Evolutionary conservation across 169 alveolate species (phyloP).

Genomic region (Eimeria sp.): DNA sequence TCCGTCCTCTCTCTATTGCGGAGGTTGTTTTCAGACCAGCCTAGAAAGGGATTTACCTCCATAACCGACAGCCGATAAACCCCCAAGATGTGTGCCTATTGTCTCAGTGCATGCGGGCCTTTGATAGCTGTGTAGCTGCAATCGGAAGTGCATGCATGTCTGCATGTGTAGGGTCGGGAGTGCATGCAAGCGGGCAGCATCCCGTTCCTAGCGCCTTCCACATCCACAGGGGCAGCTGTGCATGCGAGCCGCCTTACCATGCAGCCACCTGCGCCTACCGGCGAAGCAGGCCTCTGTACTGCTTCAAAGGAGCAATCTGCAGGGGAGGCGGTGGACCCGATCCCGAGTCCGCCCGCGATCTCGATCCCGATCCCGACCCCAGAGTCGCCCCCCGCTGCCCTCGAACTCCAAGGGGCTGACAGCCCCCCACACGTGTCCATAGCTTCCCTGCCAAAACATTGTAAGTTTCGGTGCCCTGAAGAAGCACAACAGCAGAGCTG

Average conservation of each 20-base stretch:
- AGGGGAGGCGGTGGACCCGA: neutral
- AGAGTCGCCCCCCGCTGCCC: neutral
- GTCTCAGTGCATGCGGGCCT: neutral
- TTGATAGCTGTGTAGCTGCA: neutral
- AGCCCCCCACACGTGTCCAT: slow-evolving; percentile 44
- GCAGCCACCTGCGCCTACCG: too few species aligned
- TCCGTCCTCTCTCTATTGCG: too few species aligned
- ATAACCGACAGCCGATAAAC: too few species aligned
- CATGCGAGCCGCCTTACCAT: neutral
- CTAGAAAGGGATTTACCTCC: too few species aligned
- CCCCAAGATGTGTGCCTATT: neutral
- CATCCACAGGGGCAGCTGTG: neutral
- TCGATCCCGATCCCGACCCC: slow-evolving; percentile 4
- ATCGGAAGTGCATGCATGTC: neutral
- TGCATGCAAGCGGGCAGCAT: neutral
- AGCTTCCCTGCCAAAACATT: neutral
- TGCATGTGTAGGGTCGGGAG: neutral
- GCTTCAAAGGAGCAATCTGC: neutral
- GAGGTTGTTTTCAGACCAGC: too few species aligned
- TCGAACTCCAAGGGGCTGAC: slow-evolving; percentile 11
- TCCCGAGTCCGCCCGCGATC: neutral
- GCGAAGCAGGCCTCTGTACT: neutral
- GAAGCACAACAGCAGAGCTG: neutral
- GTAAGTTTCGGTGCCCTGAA: neutral
- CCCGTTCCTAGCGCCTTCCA: too few species aligned